Conservation (phyloP, 2,329 filamentous ascomycete species). For the Trichoderma sp. region DNA sequence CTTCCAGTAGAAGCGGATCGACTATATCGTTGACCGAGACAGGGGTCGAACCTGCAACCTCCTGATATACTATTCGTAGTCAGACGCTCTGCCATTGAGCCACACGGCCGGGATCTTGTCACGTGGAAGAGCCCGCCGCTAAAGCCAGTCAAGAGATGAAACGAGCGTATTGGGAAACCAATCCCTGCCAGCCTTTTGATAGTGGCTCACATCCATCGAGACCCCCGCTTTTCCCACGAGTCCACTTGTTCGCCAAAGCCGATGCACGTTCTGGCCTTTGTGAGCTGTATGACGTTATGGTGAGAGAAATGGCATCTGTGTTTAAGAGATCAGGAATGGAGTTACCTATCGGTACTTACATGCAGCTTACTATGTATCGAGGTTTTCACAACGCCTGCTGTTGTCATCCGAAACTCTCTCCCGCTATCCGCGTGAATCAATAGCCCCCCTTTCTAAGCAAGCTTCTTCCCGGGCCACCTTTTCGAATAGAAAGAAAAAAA, state of each 20-base stretch:
- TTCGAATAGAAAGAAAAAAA: not conserved
- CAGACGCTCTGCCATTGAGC: conserved; percentile 50
- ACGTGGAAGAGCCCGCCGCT: conserved; percentile 7
- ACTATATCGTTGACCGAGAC: conserved; percentile 31
- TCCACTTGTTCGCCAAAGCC: conserved; percentile 28
- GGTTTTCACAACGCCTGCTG: not conserved
- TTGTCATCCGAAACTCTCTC: not conserved
- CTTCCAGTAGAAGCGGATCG: not conserved
- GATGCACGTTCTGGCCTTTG: conserved; percentile 22
- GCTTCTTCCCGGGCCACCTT: not conserved
- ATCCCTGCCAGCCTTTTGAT: not conserved
- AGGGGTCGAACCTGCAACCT: conserved; percentile 37
- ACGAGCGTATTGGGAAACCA: not conserved
- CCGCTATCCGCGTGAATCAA: not conserved
- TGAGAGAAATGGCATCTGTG: not conserved
- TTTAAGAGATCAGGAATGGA: not conserved
- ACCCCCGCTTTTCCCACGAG: conserved; percentile 20
- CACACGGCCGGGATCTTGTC: conserved; percentile 37
- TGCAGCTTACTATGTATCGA: not conserved
- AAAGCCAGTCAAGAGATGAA: conserved; percentile 13
- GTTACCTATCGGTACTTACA: not conserved
- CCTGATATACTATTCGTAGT: conserved; percentile 41
- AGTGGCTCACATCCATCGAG: not conserved
- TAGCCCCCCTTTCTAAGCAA: not conserved
- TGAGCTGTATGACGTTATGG: conserved; percentile 22